phyloP scores from a whole-genome alignment of 148 eudicot genomes.

The Pouteria glomerata region DNA sequence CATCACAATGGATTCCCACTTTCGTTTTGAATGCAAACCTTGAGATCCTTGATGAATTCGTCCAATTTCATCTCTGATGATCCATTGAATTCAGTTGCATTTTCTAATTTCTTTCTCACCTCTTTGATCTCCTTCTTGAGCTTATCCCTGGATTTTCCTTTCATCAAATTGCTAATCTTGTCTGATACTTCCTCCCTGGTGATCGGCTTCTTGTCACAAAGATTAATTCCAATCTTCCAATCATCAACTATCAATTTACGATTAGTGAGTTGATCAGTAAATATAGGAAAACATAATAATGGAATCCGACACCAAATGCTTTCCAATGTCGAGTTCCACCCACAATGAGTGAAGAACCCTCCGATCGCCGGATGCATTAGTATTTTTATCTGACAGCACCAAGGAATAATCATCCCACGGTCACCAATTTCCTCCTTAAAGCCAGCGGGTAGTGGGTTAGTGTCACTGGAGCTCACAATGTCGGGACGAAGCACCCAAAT shows the following conservation, averaged over 20 bases:
- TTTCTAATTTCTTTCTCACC: not conserved
- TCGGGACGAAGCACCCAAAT: no score
- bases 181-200: not conserved
- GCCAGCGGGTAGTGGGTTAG: not conserved
- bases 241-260: not conserved
- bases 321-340: no score
- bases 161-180: not conserved
- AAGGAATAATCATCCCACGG: not conserved
- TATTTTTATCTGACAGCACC: no score
- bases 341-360: no score
- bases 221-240: no score
- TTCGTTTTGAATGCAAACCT: no score
- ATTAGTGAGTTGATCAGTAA: not conserved
- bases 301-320: no score
- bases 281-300: not conserved
- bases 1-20: no score
- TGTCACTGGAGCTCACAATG: no score
- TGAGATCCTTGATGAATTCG: no score
- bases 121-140: not conserved
- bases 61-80: no score
- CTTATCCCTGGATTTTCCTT: not conserved
- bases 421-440: not conserved
- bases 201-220: not conserved
- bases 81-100: not conserved
- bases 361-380: not conserved